A percentile compares a stretch with the other conserved stretches of the same genome.
Evolutionary conservation across 2,329 filamentous ascomycete genomes (phyloP).

Genomic region (Tympanopsis confertula): DNA sequence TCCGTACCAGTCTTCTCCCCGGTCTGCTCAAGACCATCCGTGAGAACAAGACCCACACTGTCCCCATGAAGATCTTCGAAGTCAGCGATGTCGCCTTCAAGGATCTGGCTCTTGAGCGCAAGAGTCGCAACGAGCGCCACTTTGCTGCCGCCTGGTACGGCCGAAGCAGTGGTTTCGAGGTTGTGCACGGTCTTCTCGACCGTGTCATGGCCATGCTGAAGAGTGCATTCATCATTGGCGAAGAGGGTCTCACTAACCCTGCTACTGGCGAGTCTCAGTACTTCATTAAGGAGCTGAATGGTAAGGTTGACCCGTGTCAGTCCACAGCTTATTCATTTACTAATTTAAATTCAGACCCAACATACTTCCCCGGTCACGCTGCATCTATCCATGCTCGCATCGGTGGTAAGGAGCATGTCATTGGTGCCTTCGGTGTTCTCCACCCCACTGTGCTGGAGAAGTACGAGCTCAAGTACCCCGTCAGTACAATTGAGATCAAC

Average conservation of each 20-base stretch:
- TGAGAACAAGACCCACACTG: constrained; percentile 79
- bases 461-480: constrained; percentile 84
- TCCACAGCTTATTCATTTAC: background rate
- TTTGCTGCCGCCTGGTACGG: constrained; percentile 95
- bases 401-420: constrained; percentile 59
- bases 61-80: constrained; percentile 89
- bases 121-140: constrained; percentile 83
- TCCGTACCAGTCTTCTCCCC: constrained; percentile 74
- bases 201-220: constrained; percentile 86
- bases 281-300: constrained; percentile 87
- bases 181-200: constrained; percentile 88
- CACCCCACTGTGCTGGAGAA: constrained; percentile 89
- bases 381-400: constrained; percentile 73
- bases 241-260: constrained; percentile 47
- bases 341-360: constrained; percentile 43
- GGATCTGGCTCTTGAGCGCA: constrained; percentile 68
- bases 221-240: constrained; percentile 65
- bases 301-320: constrained; percentile 4
- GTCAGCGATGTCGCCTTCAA: constrained; percentile 87
- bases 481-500: constrained; percentile 89
- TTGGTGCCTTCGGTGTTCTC: constrained; percentile 87
- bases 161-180: constrained; percentile 86
- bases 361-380: constrained; percentile 83
- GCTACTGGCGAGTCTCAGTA: constrained; percentile 52
- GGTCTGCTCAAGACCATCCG: constrained; percentile 86